A percentile compares a stretch with the other conserved stretches of the same genome.
Evolutionary conservation across 2,329 filamentous ascomycete genomes (phyloP).

Genomic region (Hypoxylon sp.): DNA sequence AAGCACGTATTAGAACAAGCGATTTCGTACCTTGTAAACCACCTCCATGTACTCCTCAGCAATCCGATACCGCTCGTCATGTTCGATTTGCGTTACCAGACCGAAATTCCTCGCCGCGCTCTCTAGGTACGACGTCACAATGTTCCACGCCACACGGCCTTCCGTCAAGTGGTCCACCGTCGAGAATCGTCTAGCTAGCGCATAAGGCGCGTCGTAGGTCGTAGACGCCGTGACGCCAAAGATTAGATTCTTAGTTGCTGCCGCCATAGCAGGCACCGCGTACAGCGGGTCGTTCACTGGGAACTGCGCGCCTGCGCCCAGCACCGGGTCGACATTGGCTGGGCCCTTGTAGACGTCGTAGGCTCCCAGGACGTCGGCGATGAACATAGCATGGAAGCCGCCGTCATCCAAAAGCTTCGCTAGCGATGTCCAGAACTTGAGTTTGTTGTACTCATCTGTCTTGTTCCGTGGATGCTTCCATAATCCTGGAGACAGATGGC

Average conservation of each 20-base stretch:
- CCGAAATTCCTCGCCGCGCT: constrained; percentile 70
- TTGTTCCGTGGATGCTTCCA: constrained; percentile 71
- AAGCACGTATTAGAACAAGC: not conserved
- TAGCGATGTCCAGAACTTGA: constrained; percentile 70
- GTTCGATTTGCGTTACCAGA: constrained; percentile 62
- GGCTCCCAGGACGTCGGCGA: constrained; percentile 70
- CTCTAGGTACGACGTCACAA: constrained; percentile 59
- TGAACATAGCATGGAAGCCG: constrained; percentile 69
- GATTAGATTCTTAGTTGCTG: constrained; percentile 69
- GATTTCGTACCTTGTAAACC: constrained; percentile 63
- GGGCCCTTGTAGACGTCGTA: constrained; percentile 67
- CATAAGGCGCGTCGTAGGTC: constrained; percentile 68
- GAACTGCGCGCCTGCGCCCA: constrained; percentile 68
- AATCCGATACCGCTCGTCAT: constrained; percentile 67
- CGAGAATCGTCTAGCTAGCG: constrained; percentile 67
- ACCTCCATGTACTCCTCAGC: constrained; percentile 69
- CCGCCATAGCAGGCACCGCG: constrained; percentile 71
- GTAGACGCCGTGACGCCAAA: constrained; percentile 71
- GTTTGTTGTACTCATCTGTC: constrained; percentile 65
- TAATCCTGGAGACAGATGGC: constrained; percentile 69
- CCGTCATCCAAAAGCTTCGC: constrained; percentile 68
- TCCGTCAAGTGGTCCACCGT: constrained; percentile 68
- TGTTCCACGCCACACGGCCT: constrained; percentile 72
- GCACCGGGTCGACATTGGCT: constrained; percentile 56
- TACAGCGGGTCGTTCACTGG: constrained; percentile 67